Conservation (phyloP, 2,329 filamentous ascomycete genomes). For the Pseudogymnoascus pannorum region DNA sequence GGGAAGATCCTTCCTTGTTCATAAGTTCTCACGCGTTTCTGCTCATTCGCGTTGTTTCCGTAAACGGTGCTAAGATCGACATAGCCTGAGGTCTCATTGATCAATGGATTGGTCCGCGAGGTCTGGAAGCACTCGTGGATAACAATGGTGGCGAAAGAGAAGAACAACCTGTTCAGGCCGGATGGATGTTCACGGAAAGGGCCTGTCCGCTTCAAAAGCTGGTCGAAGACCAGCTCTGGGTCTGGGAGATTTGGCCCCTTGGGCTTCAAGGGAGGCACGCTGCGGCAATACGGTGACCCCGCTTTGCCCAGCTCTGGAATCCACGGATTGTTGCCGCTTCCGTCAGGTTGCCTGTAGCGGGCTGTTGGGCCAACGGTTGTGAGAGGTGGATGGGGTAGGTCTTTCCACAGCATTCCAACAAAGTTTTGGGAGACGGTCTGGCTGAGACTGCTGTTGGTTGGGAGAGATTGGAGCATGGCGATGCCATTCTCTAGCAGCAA, state of each 20-base stretch:
- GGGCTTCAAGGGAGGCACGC: conserved; percentile 38
- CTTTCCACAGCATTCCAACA: conserved; percentile 45
- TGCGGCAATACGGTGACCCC: conserved; percentile 39
- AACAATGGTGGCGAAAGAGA: conserved; percentile 40
- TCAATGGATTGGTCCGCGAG: conserved; percentile 32
- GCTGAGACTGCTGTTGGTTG: conserved; percentile 41
- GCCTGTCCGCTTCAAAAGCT: conserved; percentile 35
- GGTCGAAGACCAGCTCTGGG: conserved; percentile 40
- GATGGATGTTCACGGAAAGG: conserved; percentile 37
- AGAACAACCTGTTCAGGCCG: conserved; percentile 38
- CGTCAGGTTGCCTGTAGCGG: conserved; percentile 38
- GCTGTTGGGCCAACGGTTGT: conserved; percentile 39
- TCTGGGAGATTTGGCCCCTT: conserved; percentile 44
- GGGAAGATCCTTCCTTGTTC: conserved; percentile 36
- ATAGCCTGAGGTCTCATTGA: conserved; percentile 41
- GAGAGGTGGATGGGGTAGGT: conserved; percentile 43
- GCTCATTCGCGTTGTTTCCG: conserved; percentile 37
- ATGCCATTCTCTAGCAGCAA: conserved; percentile 44
- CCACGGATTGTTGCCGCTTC: conserved; percentile 41
- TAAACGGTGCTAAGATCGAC: conserved; percentile 41
- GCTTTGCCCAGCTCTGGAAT: conserved; percentile 46
- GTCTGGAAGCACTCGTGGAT: conserved; percentile 43
- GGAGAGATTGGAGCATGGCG: conserved; percentile 43
- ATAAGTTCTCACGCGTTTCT: conserved; percentile 36
- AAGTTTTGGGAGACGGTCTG: conserved; percentile 42